Base-by-base conservation (phyloP, 768 basidiomycete species). In the Suillus hirtellus region DNA sequence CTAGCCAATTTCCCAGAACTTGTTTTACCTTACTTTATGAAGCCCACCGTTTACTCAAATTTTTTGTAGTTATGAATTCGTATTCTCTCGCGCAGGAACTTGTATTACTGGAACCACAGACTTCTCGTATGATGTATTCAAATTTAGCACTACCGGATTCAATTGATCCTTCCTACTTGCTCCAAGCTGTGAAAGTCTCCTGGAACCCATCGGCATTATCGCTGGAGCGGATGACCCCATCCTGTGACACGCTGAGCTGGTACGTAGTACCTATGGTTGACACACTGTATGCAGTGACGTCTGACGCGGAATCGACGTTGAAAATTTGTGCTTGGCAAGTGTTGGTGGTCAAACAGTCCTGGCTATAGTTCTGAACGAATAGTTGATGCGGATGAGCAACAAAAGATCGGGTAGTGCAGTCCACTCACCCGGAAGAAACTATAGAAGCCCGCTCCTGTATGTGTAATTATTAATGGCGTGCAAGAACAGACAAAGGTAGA, bases 351-450 rank as follows among this genome's bases (percentile, higher is more conserved):
- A 79, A 64, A 65, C 84, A 85, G 46, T 68, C 61, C 60, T 79
- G 76, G 7, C 65, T 71, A 66, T 79, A 82, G 67, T 80, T 78
- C 76, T 84, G 66, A 42, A 6, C 9, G 12, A 10, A 56, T 17
- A 6, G n/a, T 53, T 2, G 11, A 12, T 14, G 24, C 67, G 58
- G 12, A 59, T 64, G 9, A 21, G 31, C 62, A 49, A 40, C 27
- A 12, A 52, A 17, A 43, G 11, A 27, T 37, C 24, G 34, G 6
- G 19, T 2, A 37, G 19, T 7, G 14, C 4, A 11, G 27, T 7
- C 21, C 10, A 61, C 69, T 59, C 68, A 79, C 81, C 69, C 75
- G 73, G 81, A 80, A 85, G 74, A 85, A 85, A 69, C 77, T 82
- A 73, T 85, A 85, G 54, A 82, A 72, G 1, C 84, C 84, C 4